A percentile compares a stretch with the other conserved stretches of the same genome.
These are phyloP conservation scores for Rhodomyrtus psidioides DNA, from an alignment of 441 rosid species.

Conservation along the genomic window DNA sequence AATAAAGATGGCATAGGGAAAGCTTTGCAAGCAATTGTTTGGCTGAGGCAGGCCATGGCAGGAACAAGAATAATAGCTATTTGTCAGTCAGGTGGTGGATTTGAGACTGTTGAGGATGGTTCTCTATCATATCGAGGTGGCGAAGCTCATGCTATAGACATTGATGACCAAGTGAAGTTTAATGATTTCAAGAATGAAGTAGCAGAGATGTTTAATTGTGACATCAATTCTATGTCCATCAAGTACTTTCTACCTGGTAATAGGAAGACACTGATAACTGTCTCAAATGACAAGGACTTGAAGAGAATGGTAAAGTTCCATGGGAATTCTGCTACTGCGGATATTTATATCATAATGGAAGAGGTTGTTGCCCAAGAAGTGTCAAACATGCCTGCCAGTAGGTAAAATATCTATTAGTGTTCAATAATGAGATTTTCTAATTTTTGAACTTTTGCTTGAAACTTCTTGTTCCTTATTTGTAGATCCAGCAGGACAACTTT, in stretches of 20 bases:
- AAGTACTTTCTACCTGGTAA: constrained; percentile 87
- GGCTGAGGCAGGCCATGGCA: constrained; percentile 44
- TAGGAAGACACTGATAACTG: constrained; percentile 68
- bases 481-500: constrained; percentile 90
- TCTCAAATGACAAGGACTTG: constrained; percentile 85
- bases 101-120: constrained; percentile 53
- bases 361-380: constrained; percentile 46
- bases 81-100: constrained; percentile 85
- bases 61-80: constrained; percentile 61
- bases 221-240: constrained; percentile 34
- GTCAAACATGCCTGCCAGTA: constrained; percentile 77
- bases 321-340: constrained; percentile 38
- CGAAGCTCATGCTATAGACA: constrained; percentile 84
- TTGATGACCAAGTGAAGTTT: constrained; percentile 57
- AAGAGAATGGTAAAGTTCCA: constrained; percentile 82
- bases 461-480: constrained; percentile 1
- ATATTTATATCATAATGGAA: constrained; percentile 62
- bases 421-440: background rate
- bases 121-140: constrained; percentile 64
- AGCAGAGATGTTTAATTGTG: constrained; percentile 80
- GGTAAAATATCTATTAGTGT: constrained; percentile 34
- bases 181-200: constrained; percentile 63
- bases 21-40: background rate
- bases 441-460: background rate
- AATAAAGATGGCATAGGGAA: background rate